These are phyloP conservation scores for Juglanconis oblonga DNA, from an alignment of 2,329 filamentous ascomycete genomes.

Conservation along the genomic window DNA sequence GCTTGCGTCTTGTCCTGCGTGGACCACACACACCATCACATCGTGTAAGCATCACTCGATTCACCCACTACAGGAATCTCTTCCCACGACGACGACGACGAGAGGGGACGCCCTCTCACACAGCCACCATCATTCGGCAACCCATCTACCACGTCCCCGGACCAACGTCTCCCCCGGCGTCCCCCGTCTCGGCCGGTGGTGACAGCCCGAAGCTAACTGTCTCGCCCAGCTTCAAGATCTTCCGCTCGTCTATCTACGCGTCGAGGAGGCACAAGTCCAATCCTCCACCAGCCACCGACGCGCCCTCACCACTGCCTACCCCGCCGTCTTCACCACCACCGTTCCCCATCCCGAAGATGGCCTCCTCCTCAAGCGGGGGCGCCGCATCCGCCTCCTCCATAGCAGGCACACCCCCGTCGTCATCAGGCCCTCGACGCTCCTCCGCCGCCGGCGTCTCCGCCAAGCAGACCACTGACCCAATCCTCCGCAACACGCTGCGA, in stretches of 20 bases:
- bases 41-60: too few relatives aligned
- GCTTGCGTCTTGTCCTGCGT: background rate
- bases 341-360: conserved; percentile 3
- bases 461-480: conserved; percentile 53
- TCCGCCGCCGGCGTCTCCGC: conserved; percentile 12
- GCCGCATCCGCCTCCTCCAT: background rate
- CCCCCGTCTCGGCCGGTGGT: background rate
- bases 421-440: background rate
- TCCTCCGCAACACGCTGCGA: conserved; percentile 80
- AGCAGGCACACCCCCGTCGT: background rate
- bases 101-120: conserved; percentile 4
- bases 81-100: background rate
- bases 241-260: conserved; percentile 15
- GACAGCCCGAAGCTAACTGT: conserved; percentile 17
- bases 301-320: background rate
- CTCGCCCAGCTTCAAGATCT: conserved; percentile 12
- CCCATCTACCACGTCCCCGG: conserved; percentile 3
- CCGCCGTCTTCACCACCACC: background rate
- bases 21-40: background rate
- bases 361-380: conserved; percentile 11
- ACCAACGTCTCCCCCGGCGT: background rate
- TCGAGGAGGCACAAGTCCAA: background rate
- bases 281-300: background rate
- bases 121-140: conserved; percentile 16
- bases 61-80: too few relatives aligned